Percentiles rank a stretch among this genome's conserved stretches.
phyloP scores from a whole-genome alignment of 495 filamentous ascomycete species.

The Hamigera avellanea region DNA sequence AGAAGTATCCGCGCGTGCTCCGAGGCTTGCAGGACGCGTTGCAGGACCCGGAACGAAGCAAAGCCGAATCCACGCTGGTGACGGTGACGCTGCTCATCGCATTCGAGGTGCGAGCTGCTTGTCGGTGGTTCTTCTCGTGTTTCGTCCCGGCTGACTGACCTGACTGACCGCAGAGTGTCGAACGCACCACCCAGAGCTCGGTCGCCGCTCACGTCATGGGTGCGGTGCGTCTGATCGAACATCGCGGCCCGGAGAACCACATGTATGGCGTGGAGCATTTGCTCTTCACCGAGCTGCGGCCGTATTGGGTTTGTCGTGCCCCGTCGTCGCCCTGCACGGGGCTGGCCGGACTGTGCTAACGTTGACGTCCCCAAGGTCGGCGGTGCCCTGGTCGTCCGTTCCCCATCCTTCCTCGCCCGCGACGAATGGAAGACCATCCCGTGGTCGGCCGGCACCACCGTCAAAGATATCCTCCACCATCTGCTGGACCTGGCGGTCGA shows the following conservation, averaged over 20 bases:
- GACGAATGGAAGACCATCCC: slow-evolving; percentile 35
- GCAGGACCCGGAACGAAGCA: slow-evolving; percentile 27
- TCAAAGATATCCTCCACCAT: slow-evolving; percentile 31
- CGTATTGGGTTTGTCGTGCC: slow-evolving; percentile 39
- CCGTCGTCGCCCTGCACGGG: too few relatives aligned
- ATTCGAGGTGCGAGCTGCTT: slow-evolving; percentile 20
- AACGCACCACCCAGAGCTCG: slow-evolving; percentile 25
- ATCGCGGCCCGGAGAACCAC: slow-evolving; percentile 34
- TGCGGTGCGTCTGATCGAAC: slow-evolving; percentile 31
- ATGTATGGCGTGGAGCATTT: slow-evolving; percentile 34
- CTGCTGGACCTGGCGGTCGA: slow-evolving; percentile 30
- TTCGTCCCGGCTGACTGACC: too few relatives aligned
- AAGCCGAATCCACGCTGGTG: slow-evolving; percentile 31
- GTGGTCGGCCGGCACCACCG: slow-evolving; percentile 28
- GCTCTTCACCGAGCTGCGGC: slow-evolving; percentile 30
- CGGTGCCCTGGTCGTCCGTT: slow-evolving; percentile 20
- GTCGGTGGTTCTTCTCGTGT: too few relatives aligned
- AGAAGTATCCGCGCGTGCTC: slow-evolving; percentile 28
- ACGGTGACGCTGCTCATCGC: slow-evolving; percentile 33
- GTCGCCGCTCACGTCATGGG: slow-evolving; percentile 30
- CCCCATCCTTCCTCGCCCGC: slow-evolving; percentile 24
- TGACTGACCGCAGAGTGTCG: slow-evolving; percentile 20
- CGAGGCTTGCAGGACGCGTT: slow-evolving; percentile 29
- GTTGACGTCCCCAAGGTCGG: slow-evolving; percentile 16
- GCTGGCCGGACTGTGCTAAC: too few relatives aligned